Evolutionary conservation across 805 yeast species (phyloP).

Genomic region (Metschnikowia cerradonensis): DNA sequence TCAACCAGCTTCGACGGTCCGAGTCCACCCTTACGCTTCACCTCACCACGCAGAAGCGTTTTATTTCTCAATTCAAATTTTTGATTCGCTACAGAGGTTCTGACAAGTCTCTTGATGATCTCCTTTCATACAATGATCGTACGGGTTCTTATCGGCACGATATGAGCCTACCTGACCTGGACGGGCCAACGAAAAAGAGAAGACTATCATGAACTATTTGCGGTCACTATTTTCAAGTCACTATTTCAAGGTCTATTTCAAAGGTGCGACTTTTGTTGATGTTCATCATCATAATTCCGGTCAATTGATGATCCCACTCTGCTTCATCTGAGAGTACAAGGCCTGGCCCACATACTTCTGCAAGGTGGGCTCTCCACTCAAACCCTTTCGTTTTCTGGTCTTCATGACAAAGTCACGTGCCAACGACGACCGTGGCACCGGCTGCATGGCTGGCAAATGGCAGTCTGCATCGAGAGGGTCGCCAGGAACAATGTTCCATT

Average conservation of each 20-base stretch:
- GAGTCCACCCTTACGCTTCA: conserved; percentile 19
- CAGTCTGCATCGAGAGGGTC: conserved; percentile 76
- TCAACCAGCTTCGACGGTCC: conserved; percentile 3
- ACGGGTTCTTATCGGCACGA: not conserved
- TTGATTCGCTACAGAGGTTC: conserved; percentile 19
- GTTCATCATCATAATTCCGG: no score
- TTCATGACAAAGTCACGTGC: conserved; percentile 89
- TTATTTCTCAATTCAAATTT: conserved; percentile 25
- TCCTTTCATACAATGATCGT: not conserved
- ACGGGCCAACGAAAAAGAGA: not conserved
- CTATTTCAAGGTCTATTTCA: no score
- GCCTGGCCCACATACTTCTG: conserved; percentile 64
- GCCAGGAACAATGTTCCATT: conserved; percentile 84
- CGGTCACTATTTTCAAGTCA: not conserved
- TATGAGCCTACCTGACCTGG: not conserved
- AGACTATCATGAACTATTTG: not conserved
- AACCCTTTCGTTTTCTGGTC: conserved; percentile 84
- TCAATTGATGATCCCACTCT: conserved; percentile 35
- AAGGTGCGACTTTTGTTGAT: no score
- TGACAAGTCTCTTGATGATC: conserved; percentile 19
- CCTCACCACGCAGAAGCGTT: conserved; percentile 22
- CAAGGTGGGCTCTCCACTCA: conserved; percentile 59
- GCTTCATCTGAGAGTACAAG: conserved; percentile 49
- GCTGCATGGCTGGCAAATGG: conserved; percentile 62
- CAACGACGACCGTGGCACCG: conserved; percentile 65